Percentiles rank a stretch among this genome's conserved stretches.
Evolutionary conservation across 1,284 basidiomycete genomes (phyloP).

Genomic region (Ganoderma boninense): DNA sequence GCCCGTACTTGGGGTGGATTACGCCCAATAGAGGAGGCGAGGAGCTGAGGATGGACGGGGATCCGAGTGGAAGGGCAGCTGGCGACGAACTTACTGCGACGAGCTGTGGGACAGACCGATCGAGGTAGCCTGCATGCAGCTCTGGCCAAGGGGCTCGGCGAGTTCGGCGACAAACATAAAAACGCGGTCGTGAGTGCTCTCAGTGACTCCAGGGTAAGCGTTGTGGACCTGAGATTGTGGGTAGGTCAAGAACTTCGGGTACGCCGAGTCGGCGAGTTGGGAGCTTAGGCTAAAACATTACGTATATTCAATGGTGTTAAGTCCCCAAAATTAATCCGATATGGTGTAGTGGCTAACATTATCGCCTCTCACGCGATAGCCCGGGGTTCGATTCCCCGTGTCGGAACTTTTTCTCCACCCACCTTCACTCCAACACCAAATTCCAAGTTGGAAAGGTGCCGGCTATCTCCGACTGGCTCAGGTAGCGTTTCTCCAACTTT

Average conservation of each 20-base stretch:
- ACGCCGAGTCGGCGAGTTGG: too few relatives aligned
- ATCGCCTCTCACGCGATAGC: constrained; percentile 4
- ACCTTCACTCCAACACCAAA: neutral
- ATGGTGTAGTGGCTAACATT: constrained; percentile 5
- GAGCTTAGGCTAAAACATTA: too few relatives aligned
- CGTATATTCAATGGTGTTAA: neutral
- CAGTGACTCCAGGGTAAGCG: neutral
- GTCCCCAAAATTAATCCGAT: neutral
- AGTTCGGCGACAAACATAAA: neutral
- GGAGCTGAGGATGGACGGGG: neutral
- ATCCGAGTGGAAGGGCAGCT: neutral
- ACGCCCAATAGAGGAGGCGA: neutral
- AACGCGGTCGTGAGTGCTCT: neutral
- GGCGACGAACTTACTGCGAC: neutral
- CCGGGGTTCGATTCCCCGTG: neutral
- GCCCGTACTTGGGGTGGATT: neutral
- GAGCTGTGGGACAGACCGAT: neutral
- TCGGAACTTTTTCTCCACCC: neutral
- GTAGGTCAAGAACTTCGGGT: neutral
- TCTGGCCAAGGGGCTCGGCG: neutral
- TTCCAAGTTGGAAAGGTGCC: too few relatives aligned
- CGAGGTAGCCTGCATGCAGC: neutral
- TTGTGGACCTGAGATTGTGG: neutral
- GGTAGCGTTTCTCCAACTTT: too few relatives aligned
- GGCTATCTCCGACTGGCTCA: too few relatives aligned